Evolutionary conservation across 2,329 filamentous ascomycete genomes (phyloP).

Genomic region (Xylariaceae sp.): DNA sequence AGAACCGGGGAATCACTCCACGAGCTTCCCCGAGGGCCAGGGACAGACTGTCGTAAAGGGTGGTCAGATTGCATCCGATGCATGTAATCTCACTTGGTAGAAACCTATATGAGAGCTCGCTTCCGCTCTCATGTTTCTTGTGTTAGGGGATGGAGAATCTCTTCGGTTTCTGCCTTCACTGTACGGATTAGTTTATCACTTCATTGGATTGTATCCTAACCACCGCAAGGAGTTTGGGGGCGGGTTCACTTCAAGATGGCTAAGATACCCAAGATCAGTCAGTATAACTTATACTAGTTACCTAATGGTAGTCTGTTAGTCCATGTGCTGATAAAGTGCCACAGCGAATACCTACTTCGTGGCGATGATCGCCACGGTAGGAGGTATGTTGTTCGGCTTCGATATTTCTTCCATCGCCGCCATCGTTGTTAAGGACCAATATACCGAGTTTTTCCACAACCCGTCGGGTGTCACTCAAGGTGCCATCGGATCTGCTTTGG

Average conservation of each 20-base stretch:
- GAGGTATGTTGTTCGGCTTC: slow-evolving; percentile 44
- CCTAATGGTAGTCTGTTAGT: background rate
- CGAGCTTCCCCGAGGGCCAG: background rate
- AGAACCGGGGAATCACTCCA: background rate
- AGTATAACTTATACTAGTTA: slow-evolving; percentile 2
- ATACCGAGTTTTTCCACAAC: slow-evolving; percentile 48
- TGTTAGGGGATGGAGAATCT: background rate
- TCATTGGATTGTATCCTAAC: slow-evolving; percentile 4
- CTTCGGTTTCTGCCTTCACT: slow-evolving; percentile 6
- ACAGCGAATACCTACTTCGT: slow-evolving; percentile 32
- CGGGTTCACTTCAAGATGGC: slow-evolving; percentile 25
- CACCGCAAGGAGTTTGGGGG: slow-evolving; percentile 13
- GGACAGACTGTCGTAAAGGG: background rate
- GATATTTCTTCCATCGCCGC: slow-evolving; percentile 55
- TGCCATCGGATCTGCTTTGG: slow-evolving; percentile 48
- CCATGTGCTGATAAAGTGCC: background rate
- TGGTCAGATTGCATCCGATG: slow-evolving; percentile 20
- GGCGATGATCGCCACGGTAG: slow-evolving; percentile 30
- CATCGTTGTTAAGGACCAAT: slow-evolving; percentile 48
- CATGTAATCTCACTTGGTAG: slow-evolving; percentile 19
- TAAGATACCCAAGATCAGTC: slow-evolving; percentile 30
- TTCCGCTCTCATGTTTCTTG: slow-evolving; percentile 11
- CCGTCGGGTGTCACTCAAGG: slow-evolving; percentile 44
- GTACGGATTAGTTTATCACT: background rate
- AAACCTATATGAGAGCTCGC: slow-evolving; percentile 24